Evolutionary conservation across 768 basidiomycete genomes (phyloP).

Genomic region (Naganishia randhawae): DNA sequence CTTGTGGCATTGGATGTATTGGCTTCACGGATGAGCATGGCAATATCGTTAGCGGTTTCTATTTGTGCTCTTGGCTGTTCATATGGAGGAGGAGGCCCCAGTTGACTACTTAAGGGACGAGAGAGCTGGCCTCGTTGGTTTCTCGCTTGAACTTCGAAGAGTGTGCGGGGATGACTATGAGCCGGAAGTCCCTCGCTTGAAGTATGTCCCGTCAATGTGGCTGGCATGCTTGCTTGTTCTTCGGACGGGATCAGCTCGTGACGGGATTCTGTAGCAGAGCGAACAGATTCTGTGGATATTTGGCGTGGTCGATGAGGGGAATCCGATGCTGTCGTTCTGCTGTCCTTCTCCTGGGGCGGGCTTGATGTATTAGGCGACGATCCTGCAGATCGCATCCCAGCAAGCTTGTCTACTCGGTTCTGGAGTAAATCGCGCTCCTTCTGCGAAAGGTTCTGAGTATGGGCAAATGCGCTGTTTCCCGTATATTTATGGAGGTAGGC

Average conservation of each 20-base stretch:
- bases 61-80: neutral
- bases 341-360: neutral
- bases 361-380: neutral
- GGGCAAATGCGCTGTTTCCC: constrained; percentile 35
- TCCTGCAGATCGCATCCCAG: neutral
- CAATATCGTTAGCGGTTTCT: neutral
- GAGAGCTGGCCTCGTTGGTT: neutral
- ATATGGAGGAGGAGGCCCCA: neutral
- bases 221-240: neutral
- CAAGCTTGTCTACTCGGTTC: constrained; percentile 29
- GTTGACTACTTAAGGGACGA: neutral
- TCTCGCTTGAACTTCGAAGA: constrained; percentile 1
- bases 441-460: constrained; percentile 19
- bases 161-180: neutral
- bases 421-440: constrained; percentile 31
- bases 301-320: neutral
- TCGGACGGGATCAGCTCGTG: neutral
- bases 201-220: neutral
- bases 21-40: neutral
- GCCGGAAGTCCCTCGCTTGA: neutral
- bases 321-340: neutral
- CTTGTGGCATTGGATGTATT: constrained; percentile 61
- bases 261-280: neutral
- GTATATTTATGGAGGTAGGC: constrained; percentile 45
- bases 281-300: neutral